Conservation (phyloP, 495 filamentous ascomycete species). For the Oidiodendron maius region DNA sequence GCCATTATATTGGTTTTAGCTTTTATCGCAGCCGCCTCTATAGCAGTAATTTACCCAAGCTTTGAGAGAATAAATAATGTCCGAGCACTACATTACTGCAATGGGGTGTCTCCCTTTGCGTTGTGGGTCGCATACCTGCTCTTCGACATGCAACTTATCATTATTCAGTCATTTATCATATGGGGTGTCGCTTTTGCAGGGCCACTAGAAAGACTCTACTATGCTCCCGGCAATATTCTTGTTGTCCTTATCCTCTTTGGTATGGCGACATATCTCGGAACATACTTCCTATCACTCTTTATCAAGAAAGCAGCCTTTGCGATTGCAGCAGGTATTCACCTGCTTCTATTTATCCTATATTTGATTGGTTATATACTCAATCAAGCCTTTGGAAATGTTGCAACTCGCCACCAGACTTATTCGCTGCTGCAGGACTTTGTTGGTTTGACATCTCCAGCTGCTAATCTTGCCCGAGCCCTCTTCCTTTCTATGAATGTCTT, state of each 20-base stretch:
- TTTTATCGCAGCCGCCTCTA: slow-evolving; percentile 11
- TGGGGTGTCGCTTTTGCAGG: slow-evolving; percentile 17
- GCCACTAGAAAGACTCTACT: slow-evolving; percentile 6
- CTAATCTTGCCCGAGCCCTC: slow-evolving; percentile 14
- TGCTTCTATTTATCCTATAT: slow-evolving; percentile 17
- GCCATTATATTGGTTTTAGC: slow-evolving; percentile 7
- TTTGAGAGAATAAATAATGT: slow-evolving; percentile 18
- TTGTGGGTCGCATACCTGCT: slow-evolving; percentile 17
- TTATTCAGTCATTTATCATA: slow-evolving; percentile 15
- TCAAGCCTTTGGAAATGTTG: slow-evolving; percentile 8
- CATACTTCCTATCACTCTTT: slow-evolving; percentile 16
- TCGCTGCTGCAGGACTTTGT: slow-evolving; percentile 11
- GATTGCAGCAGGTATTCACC: slow-evolving; percentile 18
- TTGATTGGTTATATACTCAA: slow-evolving; percentile 14
- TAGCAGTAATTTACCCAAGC: slow-evolving; percentile 17
- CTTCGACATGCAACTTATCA: slow-evolving; percentile 19
- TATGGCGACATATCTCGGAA: slow-evolving; percentile 19
- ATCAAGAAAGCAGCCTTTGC: slow-evolving; percentile 20
- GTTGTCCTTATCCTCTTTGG: slow-evolving; percentile 18
- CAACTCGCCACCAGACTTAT: slow-evolving; percentile 8
- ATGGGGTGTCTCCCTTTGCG: slow-evolving; percentile 18
- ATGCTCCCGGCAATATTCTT: slow-evolving; percentile 12
- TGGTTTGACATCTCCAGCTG: slow-evolving; percentile 16
- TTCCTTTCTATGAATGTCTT: slow-evolving; percentile 15
- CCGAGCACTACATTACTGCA: slow-evolving; percentile 19